Evolutionary conservation across 805 yeast genomes (phyloP), one percentile per base, ranked within the genome.

Genomic region (Torulaspora indica): DNA sequence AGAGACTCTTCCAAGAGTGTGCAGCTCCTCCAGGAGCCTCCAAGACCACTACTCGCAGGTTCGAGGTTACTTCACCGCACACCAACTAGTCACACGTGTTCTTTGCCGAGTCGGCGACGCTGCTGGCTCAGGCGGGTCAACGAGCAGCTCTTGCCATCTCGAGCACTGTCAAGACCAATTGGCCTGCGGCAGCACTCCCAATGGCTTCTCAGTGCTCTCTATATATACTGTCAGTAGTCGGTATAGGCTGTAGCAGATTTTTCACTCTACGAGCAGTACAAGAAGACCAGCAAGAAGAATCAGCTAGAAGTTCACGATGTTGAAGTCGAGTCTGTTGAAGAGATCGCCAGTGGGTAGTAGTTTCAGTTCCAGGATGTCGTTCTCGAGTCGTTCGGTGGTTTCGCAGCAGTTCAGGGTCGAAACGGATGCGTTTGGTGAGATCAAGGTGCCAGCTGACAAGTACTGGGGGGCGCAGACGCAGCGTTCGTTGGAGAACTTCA

Each of bases 401-500:
- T 31, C 30, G n/a, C 50, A 46, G 23, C 44, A 42, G 18, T 61
- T 55, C 51, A 62, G 98, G 73, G 78, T 77, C 45, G 98, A 91
- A 68, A 76, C 88, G 47, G 98, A 91, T 71, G 98, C 98, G 41
- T 93, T 91, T 62, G 98, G 98, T 57, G 96, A 87, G 64, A 85
- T 93, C 61, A 88, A 89, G 65, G 98, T 91, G 40, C 89, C 86
- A 47, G 72, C 79, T 52, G 77, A 85, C 58, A 81, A 78, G 67
- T 91, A 91, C 76, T 91, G 96, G 91, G 98, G 98, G 49, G 98
- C 98, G 35, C 98, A 93, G 72, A 93, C 98, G 50, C 90, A 85
- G 62, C 81, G 98, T 71, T 90, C 98, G 15, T 76, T 80, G 56
- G 83, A 81, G 70, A 93, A 93, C 77, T 93, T 93, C 77, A 85